Base-by-base conservation (phyloP, 2,329 filamentous ascomycete genomes). In the Dactylonectria estremocensis region DNA sequence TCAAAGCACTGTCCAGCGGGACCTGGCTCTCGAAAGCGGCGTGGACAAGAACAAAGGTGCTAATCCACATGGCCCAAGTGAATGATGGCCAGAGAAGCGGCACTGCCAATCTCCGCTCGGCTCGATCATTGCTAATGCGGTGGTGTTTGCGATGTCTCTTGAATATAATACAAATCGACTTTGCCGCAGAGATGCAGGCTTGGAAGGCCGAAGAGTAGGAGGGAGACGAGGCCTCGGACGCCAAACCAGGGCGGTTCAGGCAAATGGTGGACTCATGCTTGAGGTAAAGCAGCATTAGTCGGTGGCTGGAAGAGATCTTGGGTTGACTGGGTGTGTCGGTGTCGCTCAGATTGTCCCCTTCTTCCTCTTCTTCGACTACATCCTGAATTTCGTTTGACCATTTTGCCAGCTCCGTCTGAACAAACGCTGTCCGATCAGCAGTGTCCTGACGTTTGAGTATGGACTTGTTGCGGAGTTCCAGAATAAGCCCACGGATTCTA, bases 321-420 rank as follows among this genome's bases (percentile, higher is more conserved):
- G 68, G 56, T 2, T 61, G 45, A 49, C 7, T 71, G 9, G 46
- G n/a, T 2, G 35, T 40, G 0, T 43, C 63, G 13, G 35, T 69
- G 10, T 72, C 72, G 0, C 58, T 28, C 3, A 57, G 18, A 8
- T 52, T 9, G 2, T 73, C 72, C 0, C 43, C 56, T 1, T 69
- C 45, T 1, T 79, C 77, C 2, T 82, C 79, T 4, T 80, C 80
- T 53, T 86, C 83, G 0, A 83, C 80, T 0, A 83, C 80, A 16
- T 87, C 85, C 56, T 88, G 84, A 5, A 87, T 82, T 63, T 87
- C 84, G 55, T 88, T 88, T 73, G 84, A 85, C 86, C 86, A 88
- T 48, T 85, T 83, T 0, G 83, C 80, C 3, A 88, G 76, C 31
- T 85, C 83, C 0, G 85, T 83, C n/a, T 83, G 83, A 0, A 88